A percentile compares a stretch with the other conserved stretches of the same genome.
Evolutionary conservation across 805 yeast species (phyloP).

Genomic region (Candida krabiensis): DNA sequence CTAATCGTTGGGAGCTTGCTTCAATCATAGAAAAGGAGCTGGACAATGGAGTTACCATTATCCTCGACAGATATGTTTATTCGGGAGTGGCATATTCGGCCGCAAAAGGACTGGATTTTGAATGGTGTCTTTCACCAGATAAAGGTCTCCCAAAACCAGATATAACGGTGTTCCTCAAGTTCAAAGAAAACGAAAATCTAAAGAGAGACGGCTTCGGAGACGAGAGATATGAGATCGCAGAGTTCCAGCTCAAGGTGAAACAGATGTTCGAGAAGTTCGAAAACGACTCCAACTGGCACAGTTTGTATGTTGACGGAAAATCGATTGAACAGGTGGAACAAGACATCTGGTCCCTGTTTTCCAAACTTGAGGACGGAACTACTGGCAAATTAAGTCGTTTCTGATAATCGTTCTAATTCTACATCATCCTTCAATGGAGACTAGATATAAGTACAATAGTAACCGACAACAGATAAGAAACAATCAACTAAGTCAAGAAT

Average conservation of each 20-base stretch:
- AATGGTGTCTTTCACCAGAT: slow-evolving; percentile 86
- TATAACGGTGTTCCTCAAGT: slow-evolving; percentile 70
- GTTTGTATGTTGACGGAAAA: slow-evolving; percentile 61
- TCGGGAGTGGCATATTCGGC: slow-evolving; percentile 92
- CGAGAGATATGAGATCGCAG: slow-evolving; percentile 82
- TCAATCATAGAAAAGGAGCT: slow-evolving; percentile 46
- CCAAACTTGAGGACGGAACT: slow-evolving; percentile 16
- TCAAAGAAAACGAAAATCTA: slow-evolving; percentile 46
- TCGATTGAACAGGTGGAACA: slow-evolving; percentile 54
- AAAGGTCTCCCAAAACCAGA: slow-evolving; percentile 87
- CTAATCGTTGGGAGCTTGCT: slow-evolving; percentile 90
- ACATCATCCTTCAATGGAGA: no score
- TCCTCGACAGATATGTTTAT: slow-evolving; percentile 85
- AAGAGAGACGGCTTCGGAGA: slow-evolving; percentile 84
- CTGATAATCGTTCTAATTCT: slow-evolving; percentile 6
- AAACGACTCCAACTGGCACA: slow-evolving; percentile 35
- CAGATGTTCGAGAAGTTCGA: slow-evolving; percentile 50
- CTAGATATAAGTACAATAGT: neutral
- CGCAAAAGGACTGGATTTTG: slow-evolving; percentile 71
- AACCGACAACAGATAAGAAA: neutral
- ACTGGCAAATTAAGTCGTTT: slow-evolving; percentile 13
- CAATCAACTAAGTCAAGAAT: slow-evolving; percentile 1
- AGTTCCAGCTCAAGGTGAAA: slow-evolving; percentile 75
- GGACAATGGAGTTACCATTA: slow-evolving; percentile 53
- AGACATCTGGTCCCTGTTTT: slow-evolving; percentile 41